Percentiles rank a stretch among this genome's conserved stretches.
phyloP scores from a whole-genome alignment of 164 flowering plant genomes.

The Stephania cephalantha region DNA sequence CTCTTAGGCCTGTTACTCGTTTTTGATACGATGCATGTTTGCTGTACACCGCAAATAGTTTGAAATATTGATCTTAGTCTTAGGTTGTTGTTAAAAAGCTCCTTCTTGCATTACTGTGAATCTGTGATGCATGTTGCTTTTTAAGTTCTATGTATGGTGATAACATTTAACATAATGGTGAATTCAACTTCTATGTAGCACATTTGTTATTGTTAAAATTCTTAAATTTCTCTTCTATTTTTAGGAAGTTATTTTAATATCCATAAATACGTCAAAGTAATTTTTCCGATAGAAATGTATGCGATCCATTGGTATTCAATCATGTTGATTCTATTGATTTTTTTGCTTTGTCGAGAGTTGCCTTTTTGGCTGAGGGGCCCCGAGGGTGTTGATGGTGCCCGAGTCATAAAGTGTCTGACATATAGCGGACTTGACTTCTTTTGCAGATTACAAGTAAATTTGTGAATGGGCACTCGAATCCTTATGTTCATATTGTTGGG shows the following conservation, averaged over 20 bases:
- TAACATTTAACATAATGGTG: background rate
- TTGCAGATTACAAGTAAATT: constrained; percentile 41
- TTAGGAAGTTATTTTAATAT: no score
- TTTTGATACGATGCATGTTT: background rate
- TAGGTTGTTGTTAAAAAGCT: background rate
- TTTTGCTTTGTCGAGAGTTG: background rate
- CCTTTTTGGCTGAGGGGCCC: background rate
- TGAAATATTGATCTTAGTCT: background rate
- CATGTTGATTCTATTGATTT: no score
- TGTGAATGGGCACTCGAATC: constrained; percentile 41
- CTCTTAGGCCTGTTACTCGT: background rate
- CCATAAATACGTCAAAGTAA: no score
- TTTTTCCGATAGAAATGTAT: background rate
- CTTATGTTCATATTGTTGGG: constrained; percentile 44
- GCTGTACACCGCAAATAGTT: background rate
- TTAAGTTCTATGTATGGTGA: no score
- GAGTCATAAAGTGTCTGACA: no score
- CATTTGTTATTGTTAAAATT: background rate
- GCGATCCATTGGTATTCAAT: background rate
- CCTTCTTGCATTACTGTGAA: background rate
- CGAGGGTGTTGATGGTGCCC: no score
- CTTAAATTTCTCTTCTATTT: background rate
- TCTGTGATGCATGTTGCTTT: no score
- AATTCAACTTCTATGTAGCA: background rate
- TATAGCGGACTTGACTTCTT: background rate